Conservation (phyloP, 2,329 filamentous ascomycete genomes). For the Chaetomium sp. region DNA sequence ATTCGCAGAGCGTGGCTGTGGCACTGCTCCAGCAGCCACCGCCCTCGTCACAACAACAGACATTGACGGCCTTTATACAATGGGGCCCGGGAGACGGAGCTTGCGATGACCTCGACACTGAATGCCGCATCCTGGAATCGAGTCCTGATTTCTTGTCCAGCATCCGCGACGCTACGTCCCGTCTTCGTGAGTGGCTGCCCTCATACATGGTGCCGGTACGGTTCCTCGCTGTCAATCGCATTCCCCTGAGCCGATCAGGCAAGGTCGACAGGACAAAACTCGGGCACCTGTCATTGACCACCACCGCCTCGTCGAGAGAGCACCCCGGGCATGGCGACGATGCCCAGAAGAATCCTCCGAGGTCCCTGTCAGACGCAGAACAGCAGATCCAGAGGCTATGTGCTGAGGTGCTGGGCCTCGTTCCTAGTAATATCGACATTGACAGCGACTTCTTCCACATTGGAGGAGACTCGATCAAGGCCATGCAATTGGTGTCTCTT, state of each 20-base stretch:
- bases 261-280: slow-evolving; percentile 7
- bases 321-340: not conserved
- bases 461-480: slow-evolving; percentile 6
- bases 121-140: slow-evolving; percentile 3
- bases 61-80: slow-evolving; percentile 3
- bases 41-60: slow-evolving; percentile 1
- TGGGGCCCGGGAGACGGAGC: slow-evolving; percentile 1
- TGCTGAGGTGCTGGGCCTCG: slow-evolving; percentile 4
- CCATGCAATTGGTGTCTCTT: slow-evolving; percentile 4
- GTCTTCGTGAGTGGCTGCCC: slow-evolving; percentile 3
- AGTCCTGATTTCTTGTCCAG: slow-evolving; percentile 6
- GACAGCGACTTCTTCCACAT: slow-evolving; percentile 1
- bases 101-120: slow-evolving; percentile 4
- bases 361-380: slow-evolving; percentile 1
- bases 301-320: not conserved
- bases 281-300: not conserved
- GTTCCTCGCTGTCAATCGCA: slow-evolving; percentile 8
- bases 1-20: slow-evolving; percentile 4
- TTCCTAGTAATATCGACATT: not conserved
- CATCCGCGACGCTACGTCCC: slow-evolving; percentile 1
- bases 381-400: slow-evolving; percentile 1
- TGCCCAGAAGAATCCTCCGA: slow-evolving; percentile 1
- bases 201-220: slow-evolving; percentile 1
- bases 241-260: slow-evolving; percentile 4
- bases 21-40: slow-evolving; percentile 1